Evolutionary conservation across 352 stramenopile species (phyloP).

Genomic region (Elongisporangium undulatum): DNA sequence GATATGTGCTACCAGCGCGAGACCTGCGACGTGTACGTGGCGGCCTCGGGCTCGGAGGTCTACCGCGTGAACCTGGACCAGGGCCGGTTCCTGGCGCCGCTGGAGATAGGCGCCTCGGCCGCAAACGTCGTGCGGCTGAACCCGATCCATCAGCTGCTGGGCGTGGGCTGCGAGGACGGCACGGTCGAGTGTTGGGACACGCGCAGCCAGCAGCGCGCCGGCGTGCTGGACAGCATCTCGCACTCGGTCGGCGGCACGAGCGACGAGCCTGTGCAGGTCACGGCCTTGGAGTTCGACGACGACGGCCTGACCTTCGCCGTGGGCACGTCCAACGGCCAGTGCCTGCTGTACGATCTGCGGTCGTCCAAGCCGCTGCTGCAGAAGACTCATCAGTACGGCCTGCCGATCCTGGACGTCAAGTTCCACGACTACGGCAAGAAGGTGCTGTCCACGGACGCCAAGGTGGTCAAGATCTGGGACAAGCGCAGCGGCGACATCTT

Average conservation of each 20-base stretch:
- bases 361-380: conserved; percentile 92
- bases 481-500: conserved; percentile 86
- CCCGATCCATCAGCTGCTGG: conserved; percentile 88
- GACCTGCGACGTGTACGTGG: conserved; percentile 96
- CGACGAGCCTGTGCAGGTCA: conserved; percentile 76
- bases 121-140: conserved; percentile 91
- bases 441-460: conserved; percentile 94
- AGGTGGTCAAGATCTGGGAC: conserved; percentile 99
- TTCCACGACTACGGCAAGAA: conserved; percentile 90
- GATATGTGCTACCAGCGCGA: conserved; percentile 96
- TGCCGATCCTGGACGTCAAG: conserved; percentile 94
- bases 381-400: conserved; percentile 97
- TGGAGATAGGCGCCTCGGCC: conserved; percentile 59
- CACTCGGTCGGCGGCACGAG: conserved; percentile 42
- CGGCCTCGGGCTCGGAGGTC: conserved; percentile 81
- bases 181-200: conserved; percentile 96
- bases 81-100: conserved; percentile 91
- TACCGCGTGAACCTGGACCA: conserved; percentile 99
- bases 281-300: conserved; percentile 91
- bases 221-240: conserved; percentile 53
- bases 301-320: conserved; percentile 94
- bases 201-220: conserved; percentile 69
- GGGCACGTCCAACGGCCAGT: conserved; percentile 92
- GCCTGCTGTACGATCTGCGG: conserved; percentile 96
- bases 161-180: conserved; percentile 92